Evolutionary conservation across 352 stramenopile genomes (phyloP).

Genomic region (Globisporangium ultimum): DNA sequence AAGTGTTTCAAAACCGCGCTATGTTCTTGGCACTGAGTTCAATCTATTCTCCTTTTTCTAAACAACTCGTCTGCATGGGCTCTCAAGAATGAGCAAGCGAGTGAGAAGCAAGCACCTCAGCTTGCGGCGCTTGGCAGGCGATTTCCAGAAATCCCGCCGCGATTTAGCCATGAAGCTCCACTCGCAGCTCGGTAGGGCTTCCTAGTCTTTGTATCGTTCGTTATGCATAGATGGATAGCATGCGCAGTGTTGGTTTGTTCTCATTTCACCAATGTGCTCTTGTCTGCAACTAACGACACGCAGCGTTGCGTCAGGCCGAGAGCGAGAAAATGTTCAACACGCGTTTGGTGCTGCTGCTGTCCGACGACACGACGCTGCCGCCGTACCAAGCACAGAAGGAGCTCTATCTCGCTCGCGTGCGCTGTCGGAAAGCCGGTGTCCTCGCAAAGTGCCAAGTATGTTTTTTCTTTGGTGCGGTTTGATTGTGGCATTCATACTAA

Average conservation of each 20-base stretch:
- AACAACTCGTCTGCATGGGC: background rate
- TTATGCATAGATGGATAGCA: too few relatives aligned
- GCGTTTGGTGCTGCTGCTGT: slow-evolving; percentile 44
- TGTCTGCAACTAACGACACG: background rate
- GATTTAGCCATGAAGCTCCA: slow-evolving; percentile 48
- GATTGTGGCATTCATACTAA: background rate
- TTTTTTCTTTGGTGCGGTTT: background rate
- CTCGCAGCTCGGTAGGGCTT: slow-evolving; percentile 32
- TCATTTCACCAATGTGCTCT: too few relatives aligned
- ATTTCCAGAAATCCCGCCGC: slow-evolving; percentile 40
- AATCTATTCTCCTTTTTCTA: background rate
- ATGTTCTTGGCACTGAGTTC: background rate
- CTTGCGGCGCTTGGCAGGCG: slow-evolving; percentile 39
- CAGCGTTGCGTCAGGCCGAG: slow-evolving; percentile 58
- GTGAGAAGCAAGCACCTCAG: slow-evolving; percentile 44
- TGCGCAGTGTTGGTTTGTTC: too few relatives aligned
- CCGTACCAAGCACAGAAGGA: slow-evolving; percentile 58
- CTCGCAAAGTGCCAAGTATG: slow-evolving; percentile 52
- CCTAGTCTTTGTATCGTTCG: too few relatives aligned
- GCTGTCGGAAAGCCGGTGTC: slow-evolving; percentile 52
- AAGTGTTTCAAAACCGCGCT: slow-evolving; percentile 10
- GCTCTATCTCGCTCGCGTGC: slow-evolving; percentile 47
- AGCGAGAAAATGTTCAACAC: slow-evolving; percentile 64
- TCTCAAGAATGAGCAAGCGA: slow-evolving; percentile 46
- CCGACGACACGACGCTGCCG: slow-evolving; percentile 47